Base-by-base conservation (phyloP, 2,329 filamentous ascomycete species). In the Calycina herbarum region DNA sequence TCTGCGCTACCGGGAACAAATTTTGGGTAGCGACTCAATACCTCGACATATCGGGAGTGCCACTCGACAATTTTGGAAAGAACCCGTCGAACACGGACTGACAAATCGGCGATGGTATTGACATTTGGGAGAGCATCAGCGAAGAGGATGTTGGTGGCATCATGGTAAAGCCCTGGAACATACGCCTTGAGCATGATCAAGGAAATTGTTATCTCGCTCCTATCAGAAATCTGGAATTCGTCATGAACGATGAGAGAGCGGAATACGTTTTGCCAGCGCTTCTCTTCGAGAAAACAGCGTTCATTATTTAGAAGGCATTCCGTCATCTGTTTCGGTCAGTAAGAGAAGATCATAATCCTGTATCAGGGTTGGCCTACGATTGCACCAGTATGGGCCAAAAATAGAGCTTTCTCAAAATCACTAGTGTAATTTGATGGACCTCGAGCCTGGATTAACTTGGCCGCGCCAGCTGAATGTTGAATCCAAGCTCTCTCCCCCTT, bases 341-440 rank as follows among this genome's bases (percentile, higher is more conserved):
- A 45, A 6, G 7, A 42, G 8, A 5, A 42, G 15, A 45, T 27
- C 4, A 20, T n/a, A 51, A 33, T 6, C 3, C 10, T 29, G 8
- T 20, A 38, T 15, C 13, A 17, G 10, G 24, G 7, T 17, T 5
- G 2, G 61, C 70, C 64, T 64, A 74, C 73, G n/a, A 76, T 74
- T 24, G 76, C 71, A 1, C 77, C 77, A 15, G 73, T 72, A 59
- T 78, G 75, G 10, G 72, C 74, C 15, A 76, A 70, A 31, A 79
- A 77, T 4, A 79, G 69, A 0, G 77, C 70, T 64, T 76, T 77
- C 59, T 79, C 77, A 62, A 76, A 78, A 6, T 78, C 75, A 1
- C 75, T 74, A 2, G 67, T 68, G 60, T 77, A 78, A 7, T 68
- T 68, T 7, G 66, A 56, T 2, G 76, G 72, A 3, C 72, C 74